A percentile compares a stretch with the other conserved stretches of the same genome.
These are phyloP conservation scores for Elongisporangium prolatum DNA, from an alignment of 352 stramenopile species.

Conservation along the genomic window DNA sequence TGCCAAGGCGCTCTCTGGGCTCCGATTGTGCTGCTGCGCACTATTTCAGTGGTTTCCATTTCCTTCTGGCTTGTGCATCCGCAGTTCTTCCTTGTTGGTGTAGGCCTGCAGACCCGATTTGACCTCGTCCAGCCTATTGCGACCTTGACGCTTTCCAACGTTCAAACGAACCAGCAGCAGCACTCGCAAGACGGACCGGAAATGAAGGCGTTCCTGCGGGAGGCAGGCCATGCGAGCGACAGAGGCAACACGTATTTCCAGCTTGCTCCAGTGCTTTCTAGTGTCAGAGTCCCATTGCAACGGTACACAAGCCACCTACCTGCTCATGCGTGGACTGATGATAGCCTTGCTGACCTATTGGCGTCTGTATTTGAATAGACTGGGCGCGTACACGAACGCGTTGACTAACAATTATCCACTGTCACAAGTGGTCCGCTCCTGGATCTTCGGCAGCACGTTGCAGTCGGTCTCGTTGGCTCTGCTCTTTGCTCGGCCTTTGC, in stretches of 20 bases:
- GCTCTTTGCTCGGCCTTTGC: neutral
- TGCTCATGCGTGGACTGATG: neutral
- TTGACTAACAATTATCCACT: neutral
- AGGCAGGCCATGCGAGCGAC: neutral
- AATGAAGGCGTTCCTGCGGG: neutral
- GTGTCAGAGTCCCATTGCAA: neutral
- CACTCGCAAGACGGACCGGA: neutral
- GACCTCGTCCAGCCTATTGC: constrained; percentile 4
- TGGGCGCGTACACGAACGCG: neutral
- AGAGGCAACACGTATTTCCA: neutral
- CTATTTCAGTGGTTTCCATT: constrained; percentile 44
- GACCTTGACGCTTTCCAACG: constrained; percentile 3
- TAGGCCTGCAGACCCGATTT: constrained; percentile 13
- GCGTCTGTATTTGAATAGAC: neutral
- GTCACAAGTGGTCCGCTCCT: neutral
- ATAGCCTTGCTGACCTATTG: too few relatives aligned
- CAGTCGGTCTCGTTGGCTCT: neutral
- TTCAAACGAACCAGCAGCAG: neutral
- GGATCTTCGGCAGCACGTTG: neutral
- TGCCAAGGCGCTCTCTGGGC: constrained; percentile 39
- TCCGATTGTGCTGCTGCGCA: constrained; percentile 43
- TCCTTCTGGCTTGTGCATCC: constrained; percentile 31
- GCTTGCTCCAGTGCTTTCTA: neutral
- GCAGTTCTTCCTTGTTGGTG: constrained; percentile 28
- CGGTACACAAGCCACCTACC: neutral